Evolutionary conservation across 139 green algal genomes (phyloP).

Genomic region (Coelastrella sp.): DNA sequence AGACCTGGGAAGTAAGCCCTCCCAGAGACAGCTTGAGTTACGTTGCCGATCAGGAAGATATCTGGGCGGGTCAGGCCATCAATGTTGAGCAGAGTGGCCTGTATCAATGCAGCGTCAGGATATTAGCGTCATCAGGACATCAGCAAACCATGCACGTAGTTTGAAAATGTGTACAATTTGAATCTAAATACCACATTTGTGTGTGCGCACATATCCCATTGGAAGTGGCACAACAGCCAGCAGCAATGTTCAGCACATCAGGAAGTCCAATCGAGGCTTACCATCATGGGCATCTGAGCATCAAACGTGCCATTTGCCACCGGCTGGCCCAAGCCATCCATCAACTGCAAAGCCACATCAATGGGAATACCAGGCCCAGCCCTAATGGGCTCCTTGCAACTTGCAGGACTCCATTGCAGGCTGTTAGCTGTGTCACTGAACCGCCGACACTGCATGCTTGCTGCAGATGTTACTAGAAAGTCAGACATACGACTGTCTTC

Average conservation of each 20-base stretch:
- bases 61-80: neutral
- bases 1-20: neutral
- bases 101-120: no score
- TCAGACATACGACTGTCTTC: no score
- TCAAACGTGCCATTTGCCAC: neutral
- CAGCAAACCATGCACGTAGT: neutral
- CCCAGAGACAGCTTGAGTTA: neutral
- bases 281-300: slow-evolving; percentile 34
- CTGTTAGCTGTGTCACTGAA: neutral
- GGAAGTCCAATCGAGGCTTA: no score
- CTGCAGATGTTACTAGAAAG: slow-evolving; percentile 2
- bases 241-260: no score
- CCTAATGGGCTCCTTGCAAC: neutral
- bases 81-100: neutral
- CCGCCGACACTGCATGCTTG: neutral
- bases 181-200: no score
- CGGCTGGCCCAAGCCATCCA: slow-evolving; percentile 10
- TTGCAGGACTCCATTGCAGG: neutral
- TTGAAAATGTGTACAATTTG: no score
- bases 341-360: neutral
- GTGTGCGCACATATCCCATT: no score
- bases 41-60: neutral
- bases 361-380: neutral
- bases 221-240: no score
- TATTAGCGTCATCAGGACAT: no score